Conservation (phyloP, 2,329 filamentous ascomycete species). For the Fusarium floridanum region DNA sequence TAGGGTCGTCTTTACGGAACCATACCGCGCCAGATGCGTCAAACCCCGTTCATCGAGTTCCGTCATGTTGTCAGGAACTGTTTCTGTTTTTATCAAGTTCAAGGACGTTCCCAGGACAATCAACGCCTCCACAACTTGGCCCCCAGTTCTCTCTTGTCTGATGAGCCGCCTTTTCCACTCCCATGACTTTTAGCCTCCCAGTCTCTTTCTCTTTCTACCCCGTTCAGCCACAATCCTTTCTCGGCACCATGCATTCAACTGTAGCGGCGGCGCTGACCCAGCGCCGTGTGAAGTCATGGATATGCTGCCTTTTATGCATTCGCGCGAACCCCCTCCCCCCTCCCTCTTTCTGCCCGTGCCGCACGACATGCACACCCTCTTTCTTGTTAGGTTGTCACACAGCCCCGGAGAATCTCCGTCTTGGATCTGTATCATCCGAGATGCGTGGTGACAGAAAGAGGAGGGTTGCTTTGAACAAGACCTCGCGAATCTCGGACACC, state of each 20-base stretch:
- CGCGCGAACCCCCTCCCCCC: conserved; percentile 3
- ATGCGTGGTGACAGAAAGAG: neutral
- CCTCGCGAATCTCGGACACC: neutral
- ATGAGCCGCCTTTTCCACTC: neutral
- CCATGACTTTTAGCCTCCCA: neutral
- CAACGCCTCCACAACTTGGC: neutral
- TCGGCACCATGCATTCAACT: conserved; percentile 23
- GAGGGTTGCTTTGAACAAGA: neutral
- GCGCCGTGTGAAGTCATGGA: conserved; percentile 27
- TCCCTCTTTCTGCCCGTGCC: conserved; percentile 14
- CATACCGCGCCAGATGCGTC: conserved; percentile 31
- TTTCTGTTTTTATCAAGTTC: neutral
- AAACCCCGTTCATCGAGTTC: conserved; percentile 17
- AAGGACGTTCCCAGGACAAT: neutral
- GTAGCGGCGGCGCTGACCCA: conserved; percentile 3
- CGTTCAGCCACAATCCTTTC: conserved; percentile 19
- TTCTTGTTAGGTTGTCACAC: neutral
- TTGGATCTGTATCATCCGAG: conserved; percentile 12
- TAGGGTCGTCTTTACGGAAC: neutral
- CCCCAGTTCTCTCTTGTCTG: neutral
- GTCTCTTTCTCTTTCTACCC: neutral
- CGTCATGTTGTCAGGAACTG: neutral
- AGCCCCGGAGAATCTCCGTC: conserved; percentile 35
- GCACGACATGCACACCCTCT: conserved; percentile 24
- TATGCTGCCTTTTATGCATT: conserved; percentile 25